A percentile compares a stretch with the other conserved stretches of the same genome.
Conservation (phyloP, 208 protist species). For the Trichomonas tenax region DNA sequence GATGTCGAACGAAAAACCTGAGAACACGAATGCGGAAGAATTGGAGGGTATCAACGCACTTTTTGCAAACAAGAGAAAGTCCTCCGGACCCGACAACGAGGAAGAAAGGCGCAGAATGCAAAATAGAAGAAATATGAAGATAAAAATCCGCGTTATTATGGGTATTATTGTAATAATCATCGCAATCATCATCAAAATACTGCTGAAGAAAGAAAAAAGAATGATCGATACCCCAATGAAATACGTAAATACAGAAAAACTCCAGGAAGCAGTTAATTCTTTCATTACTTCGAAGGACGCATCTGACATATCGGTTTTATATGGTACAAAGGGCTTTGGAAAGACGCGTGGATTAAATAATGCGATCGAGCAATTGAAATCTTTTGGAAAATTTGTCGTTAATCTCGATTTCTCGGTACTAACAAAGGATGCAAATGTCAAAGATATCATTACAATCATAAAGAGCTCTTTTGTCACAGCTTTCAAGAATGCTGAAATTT, state of each 20-base stretch:
- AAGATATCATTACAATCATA: background rate
- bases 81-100: background rate
- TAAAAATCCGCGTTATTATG: background rate
- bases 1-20: too few relatives aligned
- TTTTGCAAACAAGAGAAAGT: background rate
- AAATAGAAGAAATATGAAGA: background rate
- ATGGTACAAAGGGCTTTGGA: background rate
- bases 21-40: background rate
- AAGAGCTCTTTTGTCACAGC: background rate
- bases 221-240: background rate
- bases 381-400: background rate
- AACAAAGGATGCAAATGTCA: background rate
- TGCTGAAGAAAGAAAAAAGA: background rate
- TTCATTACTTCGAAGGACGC: background rate
- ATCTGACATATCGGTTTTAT: background rate
- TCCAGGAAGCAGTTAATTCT: background rate
- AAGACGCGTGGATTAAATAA: background rate
- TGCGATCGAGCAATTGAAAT: background rate
- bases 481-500: background rate
- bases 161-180: background rate
- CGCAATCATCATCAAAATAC: background rate
- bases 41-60: background rate
- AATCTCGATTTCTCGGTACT: background rate
- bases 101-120: background rate
- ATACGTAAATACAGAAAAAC: background rate